These are phyloP conservation scores for Manihot esculenta DNA, from an alignment of 441 rosid species.

Conservation along the genomic window DNA sequence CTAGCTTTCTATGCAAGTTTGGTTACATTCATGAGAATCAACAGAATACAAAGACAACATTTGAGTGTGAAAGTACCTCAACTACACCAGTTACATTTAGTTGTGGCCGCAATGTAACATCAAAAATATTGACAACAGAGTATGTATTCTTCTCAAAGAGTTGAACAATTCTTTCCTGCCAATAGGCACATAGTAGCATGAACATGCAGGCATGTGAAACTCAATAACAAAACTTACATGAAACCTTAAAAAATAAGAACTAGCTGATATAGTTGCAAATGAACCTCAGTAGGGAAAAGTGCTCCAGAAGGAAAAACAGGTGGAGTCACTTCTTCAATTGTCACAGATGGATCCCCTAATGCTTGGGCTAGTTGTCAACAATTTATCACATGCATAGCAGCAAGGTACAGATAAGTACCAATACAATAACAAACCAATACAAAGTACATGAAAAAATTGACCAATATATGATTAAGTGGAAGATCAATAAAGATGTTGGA, in stretches of 20 bases:
- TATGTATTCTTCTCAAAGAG: constrained; percentile 90
- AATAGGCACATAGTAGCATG: constrained; percentile 19
- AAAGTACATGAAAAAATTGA: not conserved
- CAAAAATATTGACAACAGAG: constrained; percentile 92
- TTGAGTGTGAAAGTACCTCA: constrained; percentile 52
- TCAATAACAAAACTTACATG: constrained; percentile 12
- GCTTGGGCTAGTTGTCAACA: constrained; percentile 60
- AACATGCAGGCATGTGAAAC: constrained; percentile 8
- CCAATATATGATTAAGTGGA: not conserved
- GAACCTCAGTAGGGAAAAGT: constrained; percentile 89
- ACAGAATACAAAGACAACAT: not conserved
- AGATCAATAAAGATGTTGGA: not conserved
- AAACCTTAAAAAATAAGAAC: constrained; percentile 5
- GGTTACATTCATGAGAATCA: not conserved
- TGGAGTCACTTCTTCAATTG: constrained; percentile 82
- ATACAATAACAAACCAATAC: not conserved
- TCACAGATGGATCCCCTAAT: constrained; percentile 78
- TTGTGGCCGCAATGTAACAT: constrained; percentile 87
- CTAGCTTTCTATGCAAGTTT: not conserved
- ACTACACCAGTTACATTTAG: constrained; percentile 86
- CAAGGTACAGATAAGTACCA: constrained; percentile 1
- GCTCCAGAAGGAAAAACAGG: constrained; percentile 67
- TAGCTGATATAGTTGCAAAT: constrained; percentile 14
- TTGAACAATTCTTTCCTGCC: constrained; percentile 78
- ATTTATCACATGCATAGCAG: constrained; percentile 16